phyloP scores from a whole-genome alignment of 495 filamentous ascomycete genomes.

The Podospora australis region DNA sequence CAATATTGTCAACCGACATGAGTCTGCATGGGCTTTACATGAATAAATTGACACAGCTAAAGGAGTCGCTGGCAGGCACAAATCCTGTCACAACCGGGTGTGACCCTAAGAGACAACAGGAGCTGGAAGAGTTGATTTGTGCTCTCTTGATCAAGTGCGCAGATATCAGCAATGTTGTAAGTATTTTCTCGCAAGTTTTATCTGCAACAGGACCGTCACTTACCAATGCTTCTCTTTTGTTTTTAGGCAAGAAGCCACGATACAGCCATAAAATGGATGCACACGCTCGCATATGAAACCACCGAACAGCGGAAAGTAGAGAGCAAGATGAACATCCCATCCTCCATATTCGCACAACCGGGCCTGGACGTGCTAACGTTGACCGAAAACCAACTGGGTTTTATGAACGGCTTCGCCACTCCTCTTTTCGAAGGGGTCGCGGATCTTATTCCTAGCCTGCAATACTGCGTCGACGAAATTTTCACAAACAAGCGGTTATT shows the following conservation, averaged over 20 bases:
- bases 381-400: conserved; percentile 81
- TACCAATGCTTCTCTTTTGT: conserved; percentile 21
- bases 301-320: conserved; percentile 91
- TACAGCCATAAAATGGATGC: conserved; percentile 78
- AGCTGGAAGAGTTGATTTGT: conserved; percentile 72
- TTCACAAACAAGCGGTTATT: conserved; percentile 66
- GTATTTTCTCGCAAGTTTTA: conserved; percentile 19
- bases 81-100: conserved; percentile 62
- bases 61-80: conserved; percentile 64
- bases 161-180: conserved; percentile 95
- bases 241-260: conserved; percentile 74
- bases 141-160: conserved; percentile 94
- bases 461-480: conserved; percentile 76
- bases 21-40: conserved; percentile 94
- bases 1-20: conserved; percentile 96
- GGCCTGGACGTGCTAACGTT: conserved; percentile 77
- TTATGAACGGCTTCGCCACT: conserved; percentile 92
- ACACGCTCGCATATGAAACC: conserved; percentile 88
- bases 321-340: conserved; percentile 73
- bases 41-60: conserved; percentile 68
- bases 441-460: conserved; percentile 75
- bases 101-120: conserved; percentile 52
- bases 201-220: conserved; percentile 12
- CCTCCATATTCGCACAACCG: conserved; percentile 78
- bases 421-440: conserved; percentile 83